Evolutionary conservation across 2,329 filamentous ascomycete species (phyloP).

Genomic region (Fusarium abutilonis): DNA sequence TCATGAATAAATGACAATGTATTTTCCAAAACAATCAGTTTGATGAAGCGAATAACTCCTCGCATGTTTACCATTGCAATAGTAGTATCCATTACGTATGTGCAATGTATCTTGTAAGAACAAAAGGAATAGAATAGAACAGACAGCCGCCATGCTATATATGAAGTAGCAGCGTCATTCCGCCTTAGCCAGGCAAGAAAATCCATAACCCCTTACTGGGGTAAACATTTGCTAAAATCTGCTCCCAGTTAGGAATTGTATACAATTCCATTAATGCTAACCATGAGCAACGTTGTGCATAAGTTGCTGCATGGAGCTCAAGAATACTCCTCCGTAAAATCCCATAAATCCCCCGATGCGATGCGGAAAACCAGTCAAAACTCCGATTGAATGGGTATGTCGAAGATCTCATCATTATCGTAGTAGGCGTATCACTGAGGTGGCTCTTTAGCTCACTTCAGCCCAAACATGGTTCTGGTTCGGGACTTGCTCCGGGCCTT

Average conservation of each 20-base stretch:
- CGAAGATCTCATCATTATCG: conserved; percentile 48
- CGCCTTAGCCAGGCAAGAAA: conserved; percentile 14
- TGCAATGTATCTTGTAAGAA: conserved; percentile 29
- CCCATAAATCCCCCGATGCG: conserved; percentile 31
- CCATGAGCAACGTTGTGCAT: conserved; percentile 13
- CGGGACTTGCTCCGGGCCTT: conserved; percentile 80
- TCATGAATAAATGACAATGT: conserved; percentile 9
- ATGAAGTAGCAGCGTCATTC: conserved; percentile 13
- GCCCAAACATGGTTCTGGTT: conserved; percentile 76
- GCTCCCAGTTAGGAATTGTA: conserved; percentile 20
- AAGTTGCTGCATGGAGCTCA: conserved; percentile 23
- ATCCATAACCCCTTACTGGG: conserved; percentile 11
- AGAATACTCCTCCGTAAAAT: conserved; percentile 27
- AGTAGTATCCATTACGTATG: conserved; percentile 15
- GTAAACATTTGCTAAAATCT: conserved; percentile 35
- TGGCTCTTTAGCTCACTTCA: conserved; percentile 44
- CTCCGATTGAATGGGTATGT: conserved; percentile 49
- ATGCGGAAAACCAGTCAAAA: conserved; percentile 46
- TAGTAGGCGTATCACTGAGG: conserved; percentile 33
- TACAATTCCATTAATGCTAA: conserved; percentile 13
- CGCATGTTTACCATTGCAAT: conserved; percentile 8
- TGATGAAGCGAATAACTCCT: background rate
- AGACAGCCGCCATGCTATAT: conserved; percentile 2
- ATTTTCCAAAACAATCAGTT: conserved; percentile 19
- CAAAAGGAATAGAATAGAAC: conserved; percentile 32